A percentile compares a stretch with the other conserved stretches of the same genome.
Evolutionary conservation across 1,284 basidiomycete species (phyloP).

Genomic region (Stereum hirsutum): DNA sequence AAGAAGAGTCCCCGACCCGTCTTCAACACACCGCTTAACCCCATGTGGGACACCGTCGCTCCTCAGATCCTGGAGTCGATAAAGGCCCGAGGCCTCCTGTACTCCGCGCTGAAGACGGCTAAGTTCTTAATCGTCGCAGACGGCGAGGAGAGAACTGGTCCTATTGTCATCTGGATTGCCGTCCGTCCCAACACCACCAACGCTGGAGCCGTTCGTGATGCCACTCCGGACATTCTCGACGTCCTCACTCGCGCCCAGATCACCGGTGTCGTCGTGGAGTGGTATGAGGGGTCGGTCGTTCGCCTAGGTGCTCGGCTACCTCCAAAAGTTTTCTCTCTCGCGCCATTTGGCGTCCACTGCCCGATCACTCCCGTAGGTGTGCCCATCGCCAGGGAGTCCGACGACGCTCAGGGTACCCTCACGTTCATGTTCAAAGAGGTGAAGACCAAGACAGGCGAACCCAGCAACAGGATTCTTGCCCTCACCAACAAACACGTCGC

Average conservation of each 20-base stretch:
- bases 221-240: slow-evolving; percentile 24
- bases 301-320: slow-evolving; percentile 18
- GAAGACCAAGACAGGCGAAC: slow-evolving; percentile 13
- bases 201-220: slow-evolving; percentile 21
- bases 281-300: slow-evolving; percentile 23
- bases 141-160: slow-evolving; percentile 20
- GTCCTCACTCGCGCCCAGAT: slow-evolving; percentile 21
- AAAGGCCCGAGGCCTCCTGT: slow-evolving; percentile 21
- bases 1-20: slow-evolving; percentile 27
- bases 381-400: slow-evolving; percentile 16
- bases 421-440: slow-evolving; percentile 15
- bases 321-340: slow-evolving; percentile 16
- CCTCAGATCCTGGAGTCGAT: slow-evolving; percentile 23
- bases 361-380: slow-evolving; percentile 18
- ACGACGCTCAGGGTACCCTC: slow-evolving; percentile 15
- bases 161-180: slow-evolving; percentile 28
- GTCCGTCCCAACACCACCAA: slow-evolving; percentile 25
- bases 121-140: slow-evolving; percentile 25
- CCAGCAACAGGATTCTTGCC: slow-evolving; percentile 17
- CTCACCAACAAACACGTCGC: slow-evolving; percentile 19
- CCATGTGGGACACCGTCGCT: slow-evolving; percentile 22
- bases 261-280: slow-evolving; percentile 23
- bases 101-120: slow-evolving; percentile 22
- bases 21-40: slow-evolving; percentile 22
- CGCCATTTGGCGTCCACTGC: slow-evolving; percentile 17